phyloP scores from a whole-genome alignment of 1,139 yeast genomes.

The Candida sanyaensis region DNA sequence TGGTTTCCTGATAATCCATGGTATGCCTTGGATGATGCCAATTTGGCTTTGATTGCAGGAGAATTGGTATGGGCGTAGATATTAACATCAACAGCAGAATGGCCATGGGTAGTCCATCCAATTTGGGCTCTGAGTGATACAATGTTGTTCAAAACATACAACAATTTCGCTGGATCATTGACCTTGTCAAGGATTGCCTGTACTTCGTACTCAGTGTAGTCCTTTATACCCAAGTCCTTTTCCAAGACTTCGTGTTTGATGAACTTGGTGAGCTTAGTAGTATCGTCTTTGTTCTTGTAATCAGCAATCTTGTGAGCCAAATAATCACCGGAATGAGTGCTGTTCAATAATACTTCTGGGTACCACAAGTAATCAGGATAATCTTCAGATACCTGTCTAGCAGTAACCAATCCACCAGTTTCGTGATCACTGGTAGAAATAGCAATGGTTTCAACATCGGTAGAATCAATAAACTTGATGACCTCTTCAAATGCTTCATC shows the following conservation, averaged over 20 bases:
- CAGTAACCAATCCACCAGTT: constrained; percentile 80
- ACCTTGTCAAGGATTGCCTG: constrained; percentile 23
- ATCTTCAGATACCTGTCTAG: constrained; percentile 63
- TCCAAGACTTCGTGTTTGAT: constrained; percentile 52
- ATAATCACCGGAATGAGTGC: constrained; percentile 73
- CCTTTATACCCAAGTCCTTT: constrained; percentile 59
- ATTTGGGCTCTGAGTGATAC: constrained; percentile 71
- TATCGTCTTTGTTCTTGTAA: constrained; percentile 26
- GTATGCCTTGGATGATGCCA: constrained; percentile 31
- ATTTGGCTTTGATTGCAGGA: constrained; percentile 34
- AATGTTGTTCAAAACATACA: constrained; percentile 51
- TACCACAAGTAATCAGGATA: constrained; percentile 66
- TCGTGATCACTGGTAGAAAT: constrained; percentile 88
- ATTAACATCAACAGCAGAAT: constrained; percentile 87
- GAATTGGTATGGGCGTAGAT: constrained; percentile 73
- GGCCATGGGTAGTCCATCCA: constrained; percentile 93
- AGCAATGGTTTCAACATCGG: constrained; percentile 72
- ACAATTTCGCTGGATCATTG: constrained; percentile 21
- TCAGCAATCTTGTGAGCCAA: constrained; percentile 37
- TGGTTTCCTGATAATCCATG: constrained; percentile 68
- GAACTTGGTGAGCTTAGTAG: constrained; percentile 37
- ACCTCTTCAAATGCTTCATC: constrained; percentile 77
- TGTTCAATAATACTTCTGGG: constrained; percentile 70
- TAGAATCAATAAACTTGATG: constrained; percentile 59
- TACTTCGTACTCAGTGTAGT: constrained; percentile 54